Conservation (phyloP, 2,329 filamentous ascomycete genomes). For the Aspergillus sp. region DNA sequence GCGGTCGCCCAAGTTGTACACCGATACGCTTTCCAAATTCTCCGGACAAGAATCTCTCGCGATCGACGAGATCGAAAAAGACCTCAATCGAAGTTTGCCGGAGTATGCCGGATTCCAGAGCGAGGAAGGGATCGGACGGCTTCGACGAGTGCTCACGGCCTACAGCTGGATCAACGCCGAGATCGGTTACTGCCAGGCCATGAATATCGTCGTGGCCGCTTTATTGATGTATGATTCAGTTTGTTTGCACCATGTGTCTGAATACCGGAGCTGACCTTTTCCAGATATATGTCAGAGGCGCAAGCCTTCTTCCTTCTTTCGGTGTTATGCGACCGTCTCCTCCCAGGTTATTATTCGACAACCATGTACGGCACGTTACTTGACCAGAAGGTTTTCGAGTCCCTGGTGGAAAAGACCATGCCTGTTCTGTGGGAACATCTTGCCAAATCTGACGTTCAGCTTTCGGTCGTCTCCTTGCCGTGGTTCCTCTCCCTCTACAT, state of each 20-base stretch:
- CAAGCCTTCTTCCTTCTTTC: slow-evolving; percentile 96
- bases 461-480: slow-evolving; percentile 93
- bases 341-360: slow-evolving; percentile 96
- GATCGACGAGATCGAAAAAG: slow-evolving; percentile 98
- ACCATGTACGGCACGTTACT: slow-evolving; percentile 99
- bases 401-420: slow-evolving; percentile 98
- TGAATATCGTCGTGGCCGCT: slow-evolving; percentile 99
- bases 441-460: slow-evolving; percentile 93
- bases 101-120: slow-evolving; percentile 98
- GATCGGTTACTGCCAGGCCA: slow-evolving; percentile 97
- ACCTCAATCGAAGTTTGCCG: slow-evolving; percentile 90
- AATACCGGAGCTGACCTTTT: slow-evolving; percentile 19
- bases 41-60: slow-evolving; percentile 85
- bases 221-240: slow-evolving; percentile 70
- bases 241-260: not conserved
- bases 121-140: slow-evolving; percentile 86
- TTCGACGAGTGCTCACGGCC: slow-evolving; percentile 87
- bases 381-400: slow-evolving; percentile 97
- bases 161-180: slow-evolving; percentile 97
- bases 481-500: slow-evolving; percentile 99
- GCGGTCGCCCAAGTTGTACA: slow-evolving; percentile 79
- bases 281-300: slow-evolving; percentile 86
- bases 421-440: slow-evolving; percentile 97
- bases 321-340: slow-evolving; percentile 83
- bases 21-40: slow-evolving; percentile 79